Evolutionary conservation across 225 moss, liverwort and hornwort species (phyloP).

Genomic region (Antitrichia curtipendula): DNA sequence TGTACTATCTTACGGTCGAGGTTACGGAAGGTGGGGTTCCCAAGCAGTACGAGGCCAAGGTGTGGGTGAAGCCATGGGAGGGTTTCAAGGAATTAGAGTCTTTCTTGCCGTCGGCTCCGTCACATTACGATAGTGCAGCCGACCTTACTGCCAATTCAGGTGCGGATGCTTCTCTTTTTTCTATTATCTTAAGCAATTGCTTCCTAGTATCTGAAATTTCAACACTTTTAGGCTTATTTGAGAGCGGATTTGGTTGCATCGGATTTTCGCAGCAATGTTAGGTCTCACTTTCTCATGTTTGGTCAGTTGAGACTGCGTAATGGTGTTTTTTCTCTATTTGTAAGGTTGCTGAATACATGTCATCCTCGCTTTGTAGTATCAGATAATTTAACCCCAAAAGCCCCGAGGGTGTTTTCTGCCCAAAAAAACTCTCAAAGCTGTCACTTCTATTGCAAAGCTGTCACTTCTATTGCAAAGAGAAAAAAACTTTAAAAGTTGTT

Average conservation of each 20-base stretch:
- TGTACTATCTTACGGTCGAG: constrained; percentile 74
- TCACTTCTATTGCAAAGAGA: too few species aligned
- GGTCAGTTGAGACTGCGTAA: neutral
- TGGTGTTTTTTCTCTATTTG: neutral
- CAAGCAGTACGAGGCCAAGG: constrained; percentile 52
- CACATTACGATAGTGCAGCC: neutral
- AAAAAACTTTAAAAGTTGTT: too few species aligned
- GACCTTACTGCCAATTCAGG: neutral
- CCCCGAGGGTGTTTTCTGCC: too few species aligned
- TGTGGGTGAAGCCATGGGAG: constrained; percentile 63
- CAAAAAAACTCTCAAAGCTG: too few species aligned
- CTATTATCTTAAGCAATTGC: neutral
- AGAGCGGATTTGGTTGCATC: neutral
- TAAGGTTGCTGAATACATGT: neutral
- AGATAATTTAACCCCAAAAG: too few species aligned
- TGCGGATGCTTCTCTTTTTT: neutral
- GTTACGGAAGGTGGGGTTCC: constrained; percentile 21
- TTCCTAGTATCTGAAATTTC: neutral
- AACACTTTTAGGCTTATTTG: neutral
- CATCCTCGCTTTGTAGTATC: neutral
- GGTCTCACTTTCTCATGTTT: neutral
- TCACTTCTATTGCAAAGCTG: too few species aligned
- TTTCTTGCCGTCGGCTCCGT: constrained; percentile 17
- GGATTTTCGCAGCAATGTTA: neutral
- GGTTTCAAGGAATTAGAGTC: constrained; percentile 42